Base-by-base conservation (phyloP, 306 rosid species). In the Corylus avellana region DNA sequence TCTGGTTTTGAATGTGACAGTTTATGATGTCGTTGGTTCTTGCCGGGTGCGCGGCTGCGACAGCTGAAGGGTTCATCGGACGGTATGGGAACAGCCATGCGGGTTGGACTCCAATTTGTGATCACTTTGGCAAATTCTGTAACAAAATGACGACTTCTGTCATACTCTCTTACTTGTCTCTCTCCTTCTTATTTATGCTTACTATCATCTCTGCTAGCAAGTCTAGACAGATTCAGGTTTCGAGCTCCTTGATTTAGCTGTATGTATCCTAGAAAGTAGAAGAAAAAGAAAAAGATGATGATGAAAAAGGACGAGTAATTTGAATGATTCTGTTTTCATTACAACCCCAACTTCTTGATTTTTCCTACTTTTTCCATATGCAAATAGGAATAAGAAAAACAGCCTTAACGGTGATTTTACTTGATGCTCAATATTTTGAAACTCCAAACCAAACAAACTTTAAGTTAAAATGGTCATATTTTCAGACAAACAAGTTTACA, bases 61-160 rank as follows among this genome's bases (percentile, higher is more conserved):
- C 87, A 1, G 90, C 92, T 0, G 84, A 81, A 42, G 92, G 90
- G 69, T 80, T 66, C 58, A 84, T 90, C 35, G 94, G 94, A 22
- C 68, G 53, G 78, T 75, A 85, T 63, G 94, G 92, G 61, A 88
- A 86, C 54, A n/a, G 39, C 57, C 89, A 85, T 70, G 10, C 88
- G 0, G 89, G 90, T 12, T 90, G 94, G 90, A 17, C 76, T 0
- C 89, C 92, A 5, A 85, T 90, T 42, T 88, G 94, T 78, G 81
- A 83, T 20, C 61, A 83, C 32, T 83, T 88, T 12, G 70, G 57
- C 4, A 79, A 75, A 50, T 90, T 83, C 72, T 88, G 94, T 8
- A 44, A 80, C 51, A 74, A 75, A 22, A 71, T 82, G 49, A 63
- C 78, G 0, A 8, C 22, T 68, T 85, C 90, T 12, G n/a, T 86